Evolutionary conservation across 768 basidiomycete species (phyloP).

Genomic region (Kwoniella botswanensis): DNA sequence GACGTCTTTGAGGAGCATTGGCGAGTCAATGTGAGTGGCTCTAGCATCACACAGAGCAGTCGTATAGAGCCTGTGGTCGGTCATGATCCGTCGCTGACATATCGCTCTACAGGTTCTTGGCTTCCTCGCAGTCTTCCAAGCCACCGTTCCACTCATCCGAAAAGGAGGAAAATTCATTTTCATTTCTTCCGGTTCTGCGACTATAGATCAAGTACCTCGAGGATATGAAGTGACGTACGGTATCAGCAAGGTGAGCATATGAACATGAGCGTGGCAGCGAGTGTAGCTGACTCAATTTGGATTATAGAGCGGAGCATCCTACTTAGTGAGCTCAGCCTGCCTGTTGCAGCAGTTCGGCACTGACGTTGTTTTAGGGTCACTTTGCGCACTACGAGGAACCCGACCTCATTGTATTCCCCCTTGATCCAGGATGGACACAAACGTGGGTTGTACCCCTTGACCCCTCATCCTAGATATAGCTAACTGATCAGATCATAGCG

Average conservation of each 20-base stretch:
- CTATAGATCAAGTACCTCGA: slow-evolving; percentile 24
- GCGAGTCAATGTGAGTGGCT: slow-evolving; percentile 39
- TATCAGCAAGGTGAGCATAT: slow-evolving; percentile 15
- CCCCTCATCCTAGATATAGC: background rate
- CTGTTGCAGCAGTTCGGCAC: background rate
- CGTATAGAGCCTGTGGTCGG: too few relatives aligned
- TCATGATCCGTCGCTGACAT: background rate
- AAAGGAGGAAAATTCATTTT: slow-evolving; percentile 25
- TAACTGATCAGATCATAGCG: background rate
- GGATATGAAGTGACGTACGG: slow-evolving; percentile 24
- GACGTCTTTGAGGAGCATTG: slow-evolving; percentile 41
- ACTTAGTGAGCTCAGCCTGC: background rate
- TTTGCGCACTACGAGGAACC: slow-evolving; percentile 26
- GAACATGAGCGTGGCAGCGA: background rate
- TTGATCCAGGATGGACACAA: slow-evolving; percentile 32
- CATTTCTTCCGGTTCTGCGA: slow-evolving; percentile 30
- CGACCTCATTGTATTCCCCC: slow-evolving; percentile 18
- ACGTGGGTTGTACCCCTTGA: slow-evolving; percentile 20
- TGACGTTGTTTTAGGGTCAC: background rate
- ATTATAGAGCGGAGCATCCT: background rate
- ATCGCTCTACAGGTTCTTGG: slow-evolving; percentile 19
- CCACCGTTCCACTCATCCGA: slow-evolving; percentile 13
- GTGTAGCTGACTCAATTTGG: background rate
- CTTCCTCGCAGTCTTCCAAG: slow-evolving; percentile 31
- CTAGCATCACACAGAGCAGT: background rate